Base-by-base conservation (phyloP, 2,329 filamentous ascomycete genomes). In the Bipolaris cookei region DNA sequence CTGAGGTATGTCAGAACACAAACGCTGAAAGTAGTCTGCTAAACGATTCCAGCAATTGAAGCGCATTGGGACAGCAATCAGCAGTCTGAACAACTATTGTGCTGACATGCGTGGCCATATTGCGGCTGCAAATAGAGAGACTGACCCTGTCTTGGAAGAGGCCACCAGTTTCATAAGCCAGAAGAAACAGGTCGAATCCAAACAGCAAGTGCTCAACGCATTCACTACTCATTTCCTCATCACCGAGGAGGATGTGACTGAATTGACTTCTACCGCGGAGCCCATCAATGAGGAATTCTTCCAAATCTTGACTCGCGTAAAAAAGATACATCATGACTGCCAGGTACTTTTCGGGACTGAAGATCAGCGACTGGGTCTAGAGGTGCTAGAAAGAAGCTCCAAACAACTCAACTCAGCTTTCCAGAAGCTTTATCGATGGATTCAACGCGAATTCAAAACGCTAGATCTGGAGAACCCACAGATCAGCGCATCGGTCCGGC, bases 351-450 rank as follows among this genome's bases (percentile, higher is more conserved):
- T 99, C 1, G 94, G 93, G 2, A 91, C 92, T 28, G 93, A 97
- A 74, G 91, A 92, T 67, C 93, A 98, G 77, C 88, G 88, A 7
- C 80, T 97, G 0, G 95, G 94, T 0, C 81, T 96, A 3, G 93
- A 98, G 68, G 85, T 98, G 46, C 93, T 98, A 83, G 94, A 97
- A 61, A 87, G 94, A 74, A 94, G 89, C 53, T 93, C 92, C 0
- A 92, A 91, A 57, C 87, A 91, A 60, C 83, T 99, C 47, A 95
- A 97, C 69, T 84, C 88, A 14, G 94, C 91, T 4, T 99, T 95
- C 67, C 94, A 99, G 73, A 99, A 97, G 73, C 84, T 99, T 2
- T 97, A 96, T 77, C 88, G 91, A 67, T 99, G 94, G 94, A 88
- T 96, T 18, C 93, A 97, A 73, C 88, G 90, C 57, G 92, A 97